A percentile compares a stretch with the other conserved stretches of the same genome.
Evolutionary conservation across 306 rosid genomes (phyloP).

Genomic region (Carpinus viminea): DNA sequence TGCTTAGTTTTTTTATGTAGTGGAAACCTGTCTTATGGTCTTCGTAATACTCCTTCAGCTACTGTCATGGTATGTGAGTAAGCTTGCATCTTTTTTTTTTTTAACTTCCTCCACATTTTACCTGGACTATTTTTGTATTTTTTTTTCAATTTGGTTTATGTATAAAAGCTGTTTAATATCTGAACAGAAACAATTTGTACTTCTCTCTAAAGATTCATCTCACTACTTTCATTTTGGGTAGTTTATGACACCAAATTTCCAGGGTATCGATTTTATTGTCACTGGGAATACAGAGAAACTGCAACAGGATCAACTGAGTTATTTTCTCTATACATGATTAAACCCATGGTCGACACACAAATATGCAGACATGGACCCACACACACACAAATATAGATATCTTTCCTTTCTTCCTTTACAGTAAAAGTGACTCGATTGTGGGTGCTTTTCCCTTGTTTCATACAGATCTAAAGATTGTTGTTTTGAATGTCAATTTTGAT

Average conservation of each 20-base stretch:
- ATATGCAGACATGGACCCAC: too few species aligned
- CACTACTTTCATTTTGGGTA: not conserved
- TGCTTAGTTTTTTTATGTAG: slow-evolving; percentile 44
- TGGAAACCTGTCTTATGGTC: slow-evolving; percentile 81
- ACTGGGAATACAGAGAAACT: not conserved
- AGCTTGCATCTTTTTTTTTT: slow-evolving; percentile 15
- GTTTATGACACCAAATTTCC: not conserved
- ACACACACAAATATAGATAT: not conserved
- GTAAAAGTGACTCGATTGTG: not conserved
- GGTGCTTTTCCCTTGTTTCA: not conserved
- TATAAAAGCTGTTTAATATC: not conserved
- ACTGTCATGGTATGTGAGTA: slow-evolving; percentile 54
- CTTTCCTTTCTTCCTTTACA: not conserved
- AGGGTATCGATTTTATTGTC: not conserved
- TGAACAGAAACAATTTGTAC: not conserved
- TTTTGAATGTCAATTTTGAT: not conserved
- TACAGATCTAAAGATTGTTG: not conserved
- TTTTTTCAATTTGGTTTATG: slow-evolving; percentile 4
- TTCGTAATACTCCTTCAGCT: slow-evolving; percentile 78
- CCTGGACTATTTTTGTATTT: not conserved
- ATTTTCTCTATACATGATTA: not conserved
- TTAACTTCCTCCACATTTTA: slow-evolving; percentile 6
- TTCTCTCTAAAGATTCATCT: not conserved
- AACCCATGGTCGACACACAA: not conserved
- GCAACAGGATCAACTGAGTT: not conserved